Percentiles rank a stretch among this genome's conserved stretches.
These are phyloP conservation scores for Carpinus fangiana DNA, from an alignment of 306 rosid species.

Conservation along the genomic window DNA sequence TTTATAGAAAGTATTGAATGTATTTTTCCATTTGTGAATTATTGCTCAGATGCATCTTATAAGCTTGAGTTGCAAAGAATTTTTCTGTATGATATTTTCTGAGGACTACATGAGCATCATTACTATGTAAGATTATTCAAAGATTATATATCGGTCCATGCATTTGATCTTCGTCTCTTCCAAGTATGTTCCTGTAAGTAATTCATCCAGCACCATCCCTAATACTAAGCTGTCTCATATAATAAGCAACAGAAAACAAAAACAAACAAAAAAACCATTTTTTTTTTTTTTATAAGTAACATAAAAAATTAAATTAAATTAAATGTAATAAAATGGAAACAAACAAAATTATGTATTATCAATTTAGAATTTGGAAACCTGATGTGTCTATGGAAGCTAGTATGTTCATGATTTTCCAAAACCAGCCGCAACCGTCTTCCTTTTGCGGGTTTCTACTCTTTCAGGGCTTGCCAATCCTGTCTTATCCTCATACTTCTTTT, in stretches of 20 bases:
- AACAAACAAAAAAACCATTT: too few species aligned
- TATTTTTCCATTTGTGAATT: neutral
- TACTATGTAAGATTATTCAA: too few species aligned
- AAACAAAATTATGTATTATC: conserved; percentile 15
- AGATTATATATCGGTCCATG: neutral
- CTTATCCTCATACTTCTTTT: conserved; percentile 63
- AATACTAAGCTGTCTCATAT: conserved; percentile 19
- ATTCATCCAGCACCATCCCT: conserved; percentile 4
- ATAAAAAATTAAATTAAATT: neutral
- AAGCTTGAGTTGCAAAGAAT: neutral
- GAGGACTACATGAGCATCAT: neutral
- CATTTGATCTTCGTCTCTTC: neutral
- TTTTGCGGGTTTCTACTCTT: conserved; percentile 54
- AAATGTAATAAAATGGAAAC: neutral
- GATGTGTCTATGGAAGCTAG: conserved; percentile 13
- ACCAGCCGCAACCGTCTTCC: conserved; percentile 59
- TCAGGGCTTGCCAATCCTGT: conserved; percentile 82
- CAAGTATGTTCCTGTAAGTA: conserved; percentile 2
- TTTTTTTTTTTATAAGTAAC: neutral
- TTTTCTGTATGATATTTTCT: neutral
- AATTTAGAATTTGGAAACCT: conserved; percentile 27
- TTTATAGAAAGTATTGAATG: neutral
- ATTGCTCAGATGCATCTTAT: neutral
- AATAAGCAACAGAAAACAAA: neutral
- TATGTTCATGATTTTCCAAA: conserved; percentile 60